phyloP scores from a whole-genome alignment of 805 yeast species.

The Hanseniaspora nectarophila region DNA sequence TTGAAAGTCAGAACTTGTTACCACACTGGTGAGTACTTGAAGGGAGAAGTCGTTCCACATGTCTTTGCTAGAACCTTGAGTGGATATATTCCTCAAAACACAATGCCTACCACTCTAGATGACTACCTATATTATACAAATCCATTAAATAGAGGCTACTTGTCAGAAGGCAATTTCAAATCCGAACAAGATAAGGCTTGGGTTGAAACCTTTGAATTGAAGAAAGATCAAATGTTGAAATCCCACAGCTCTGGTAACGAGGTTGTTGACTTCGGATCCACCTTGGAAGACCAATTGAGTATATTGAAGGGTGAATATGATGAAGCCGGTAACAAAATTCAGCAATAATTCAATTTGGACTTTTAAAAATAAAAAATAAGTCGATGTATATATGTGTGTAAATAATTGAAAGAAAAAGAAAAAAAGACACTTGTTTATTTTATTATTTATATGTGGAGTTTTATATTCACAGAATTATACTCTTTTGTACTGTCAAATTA shows the following conservation, averaged over 20 bases:
- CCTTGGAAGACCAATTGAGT: conserved; percentile 9
- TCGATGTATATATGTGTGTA: not conserved
- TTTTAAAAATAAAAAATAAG: not conserved
- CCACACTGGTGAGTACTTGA: conserved; percentile 52
- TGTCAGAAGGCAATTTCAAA: conserved; percentile 31
- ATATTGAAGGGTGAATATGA: conserved; percentile 11
- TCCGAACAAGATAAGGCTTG: conserved; percentile 24
- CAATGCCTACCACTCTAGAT: conserved; percentile 75
- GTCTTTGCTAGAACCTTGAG: conserved; percentile 47
- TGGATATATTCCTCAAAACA: conserved; percentile 71
- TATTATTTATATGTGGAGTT: no score
- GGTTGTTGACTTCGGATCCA: conserved; percentile 4
- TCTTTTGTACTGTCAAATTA: no score
- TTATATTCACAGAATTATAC: no score
- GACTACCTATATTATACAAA: conserved; percentile 69
- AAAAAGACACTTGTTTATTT: no score
- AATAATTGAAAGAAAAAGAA: not conserved
- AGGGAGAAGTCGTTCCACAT: conserved; percentile 67
- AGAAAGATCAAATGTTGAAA: conserved; percentile 2
- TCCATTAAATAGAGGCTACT: conserved; percentile 63
- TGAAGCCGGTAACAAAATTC: conserved; percentile 4
- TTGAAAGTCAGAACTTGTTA: conserved; percentile 65
- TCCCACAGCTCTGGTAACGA: not conserved
- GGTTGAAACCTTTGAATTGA: conserved; percentile 14
- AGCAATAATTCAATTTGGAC: not conserved